Conservation (phyloP, 345 rosid species). For the Gossypium ekmanianum region DNA sequence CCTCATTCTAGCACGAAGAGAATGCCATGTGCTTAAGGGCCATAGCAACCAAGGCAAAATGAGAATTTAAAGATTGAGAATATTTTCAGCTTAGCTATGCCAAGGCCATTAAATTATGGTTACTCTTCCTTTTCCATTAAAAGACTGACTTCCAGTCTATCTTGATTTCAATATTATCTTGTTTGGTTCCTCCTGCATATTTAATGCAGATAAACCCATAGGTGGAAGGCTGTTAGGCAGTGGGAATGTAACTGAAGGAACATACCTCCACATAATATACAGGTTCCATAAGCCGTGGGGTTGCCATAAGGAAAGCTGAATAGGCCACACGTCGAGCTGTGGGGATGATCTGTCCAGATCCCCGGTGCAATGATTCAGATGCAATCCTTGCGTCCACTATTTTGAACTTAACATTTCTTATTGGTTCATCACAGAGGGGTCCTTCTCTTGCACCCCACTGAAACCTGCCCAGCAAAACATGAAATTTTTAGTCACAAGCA, state of each 20-base stretch:
- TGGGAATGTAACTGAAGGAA: not conserved
- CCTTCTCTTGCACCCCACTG: constrained; percentile 99
- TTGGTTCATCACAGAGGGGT: constrained; percentile 96
- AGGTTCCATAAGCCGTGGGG: constrained; percentile 98
- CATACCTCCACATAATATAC: constrained; percentile 96
- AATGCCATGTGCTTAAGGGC: not conserved
- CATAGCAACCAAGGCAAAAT: not conserved
- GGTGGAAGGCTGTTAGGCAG: not conserved
- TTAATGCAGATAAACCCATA: not conserved
- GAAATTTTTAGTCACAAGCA: constrained; percentile 14
- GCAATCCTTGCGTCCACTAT: constrained; percentile 97
- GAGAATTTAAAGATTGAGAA: not conserved
- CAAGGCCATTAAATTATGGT: not conserved
- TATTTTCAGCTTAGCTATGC: not conserved
- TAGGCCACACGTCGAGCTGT: constrained; percentile 92
- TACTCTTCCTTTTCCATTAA: not conserved
- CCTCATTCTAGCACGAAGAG: not conserved
- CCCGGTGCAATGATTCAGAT: constrained; percentile 74
- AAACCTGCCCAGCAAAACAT: constrained; percentile 45
- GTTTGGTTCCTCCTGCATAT: not conserved
- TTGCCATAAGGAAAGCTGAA: constrained; percentile 92
- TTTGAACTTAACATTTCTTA: constrained; percentile 93
- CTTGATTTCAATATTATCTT: not conserved
- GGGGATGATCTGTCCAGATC: constrained; percentile 93
- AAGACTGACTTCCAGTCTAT: not conserved